These are phyloP conservation scores for Drechslerella stenobrocha DNA, from an alignment of 2,329 filamentous ascomycete species.

Conservation along the genomic window DNA sequence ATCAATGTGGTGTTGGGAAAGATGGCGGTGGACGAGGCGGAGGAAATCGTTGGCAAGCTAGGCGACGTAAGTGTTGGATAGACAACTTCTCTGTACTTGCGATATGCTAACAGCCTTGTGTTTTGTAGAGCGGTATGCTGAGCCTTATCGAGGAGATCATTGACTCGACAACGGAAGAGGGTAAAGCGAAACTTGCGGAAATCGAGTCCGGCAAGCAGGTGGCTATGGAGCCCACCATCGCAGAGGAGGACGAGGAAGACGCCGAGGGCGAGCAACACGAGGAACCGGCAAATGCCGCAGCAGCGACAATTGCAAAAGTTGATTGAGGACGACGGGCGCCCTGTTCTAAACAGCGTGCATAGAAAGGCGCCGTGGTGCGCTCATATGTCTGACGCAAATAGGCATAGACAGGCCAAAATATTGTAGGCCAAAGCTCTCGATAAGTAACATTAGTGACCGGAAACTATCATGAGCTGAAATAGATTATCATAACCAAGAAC, in stretches of 20 bases:
- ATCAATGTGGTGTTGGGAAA: conserved; percentile 85
- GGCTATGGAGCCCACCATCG: conserved; percentile 21
- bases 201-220: conserved; percentile 60
- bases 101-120: conserved; percentile 7
- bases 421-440: too few species aligned
- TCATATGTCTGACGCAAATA: too few species aligned
- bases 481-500: too few species aligned
- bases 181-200: conserved; percentile 74
- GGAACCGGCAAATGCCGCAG: conserved; percentile 14
- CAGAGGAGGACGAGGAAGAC: conserved; percentile 24
- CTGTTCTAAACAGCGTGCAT: too few species aligned
- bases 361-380: too few species aligned
- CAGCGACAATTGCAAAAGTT: conserved; percentile 27
- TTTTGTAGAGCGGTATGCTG: conserved; percentile 72
- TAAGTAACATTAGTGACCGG: too few species aligned
- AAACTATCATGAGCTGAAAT: too few species aligned
- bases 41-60: conserved; percentile 78
- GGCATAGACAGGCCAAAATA: too few species aligned
- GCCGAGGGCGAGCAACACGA: conserved; percentile 1
- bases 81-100: conserved; percentile 55
- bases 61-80: conserved; percentile 63
- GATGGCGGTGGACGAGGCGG: conserved; percentile 85
- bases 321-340: too few species aligned
- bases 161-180: conserved; percentile 88
- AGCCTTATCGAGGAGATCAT: conserved; percentile 92